Conservation (phyloP, 2,329 filamentous ascomycete genomes). For the Stagonosporopsis tanaceti region DNA sequence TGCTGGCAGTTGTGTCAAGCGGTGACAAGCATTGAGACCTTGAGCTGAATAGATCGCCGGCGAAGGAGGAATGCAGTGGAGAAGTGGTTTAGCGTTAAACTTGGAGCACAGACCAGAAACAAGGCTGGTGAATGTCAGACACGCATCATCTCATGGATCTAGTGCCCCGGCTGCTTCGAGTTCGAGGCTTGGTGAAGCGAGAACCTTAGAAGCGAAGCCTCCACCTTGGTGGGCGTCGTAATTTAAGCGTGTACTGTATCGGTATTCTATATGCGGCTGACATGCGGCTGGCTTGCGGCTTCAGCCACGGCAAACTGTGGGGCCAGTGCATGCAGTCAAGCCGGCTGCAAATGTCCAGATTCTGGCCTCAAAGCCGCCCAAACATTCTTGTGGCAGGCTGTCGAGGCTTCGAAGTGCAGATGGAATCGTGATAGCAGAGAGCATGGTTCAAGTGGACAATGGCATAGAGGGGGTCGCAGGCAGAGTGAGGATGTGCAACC, state of each 20-base stretch:
- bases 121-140: slow-evolving; percentile 21
- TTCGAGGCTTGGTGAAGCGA: slow-evolving; percentile 9
- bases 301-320: slow-evolving; percentile 1
- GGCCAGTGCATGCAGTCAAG: not conserved
- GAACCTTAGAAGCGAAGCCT: slow-evolving; percentile 5
- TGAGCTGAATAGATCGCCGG: slow-evolving; percentile 19
- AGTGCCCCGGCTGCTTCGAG: slow-evolving; percentile 5
- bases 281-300: not conserved
- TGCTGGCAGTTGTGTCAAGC: slow-evolving; percentile 11
- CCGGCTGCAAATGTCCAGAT: not conserved
- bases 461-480: no score
- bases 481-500: not conserved
- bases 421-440: not conserved
- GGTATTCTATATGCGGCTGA: slow-evolving; percentile 1
- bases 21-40: slow-evolving; percentile 14
- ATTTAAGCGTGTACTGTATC: slow-evolving; percentile 6
- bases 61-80: slow-evolving; percentile 22
- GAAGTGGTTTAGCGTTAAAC: slow-evolving; percentile 18
- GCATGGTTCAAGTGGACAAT: not conserved
- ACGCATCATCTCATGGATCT: slow-evolving; percentile 17
- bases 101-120: slow-evolving; percentile 14
- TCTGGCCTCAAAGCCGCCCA: not conserved
- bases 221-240: not conserved
- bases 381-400: not conserved
- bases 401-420: not conserved